phyloP scores from a whole-genome alignment of 225 moss, liverwort and hornwort genomes.

The Takakia lepidozioides region DNA sequence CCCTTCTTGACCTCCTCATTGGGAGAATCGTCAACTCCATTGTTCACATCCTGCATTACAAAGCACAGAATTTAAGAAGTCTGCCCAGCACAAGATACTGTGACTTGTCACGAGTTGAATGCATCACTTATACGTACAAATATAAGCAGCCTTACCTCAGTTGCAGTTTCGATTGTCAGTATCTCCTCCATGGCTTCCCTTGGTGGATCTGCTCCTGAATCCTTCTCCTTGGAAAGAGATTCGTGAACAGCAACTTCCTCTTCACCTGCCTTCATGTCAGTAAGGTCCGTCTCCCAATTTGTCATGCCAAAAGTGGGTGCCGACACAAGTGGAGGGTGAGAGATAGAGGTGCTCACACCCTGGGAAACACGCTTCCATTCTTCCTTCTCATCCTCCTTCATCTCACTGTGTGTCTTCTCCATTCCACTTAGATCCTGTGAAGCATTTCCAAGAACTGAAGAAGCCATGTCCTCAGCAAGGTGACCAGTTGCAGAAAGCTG shows the following conservation, averaged over 20 bases:
- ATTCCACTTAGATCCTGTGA: conserved; percentile 19
- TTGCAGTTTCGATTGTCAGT: background rate
- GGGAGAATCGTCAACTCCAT: conserved; percentile 15
- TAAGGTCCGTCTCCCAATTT: conserved; percentile 34
- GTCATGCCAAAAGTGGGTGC: conserved; percentile 39
- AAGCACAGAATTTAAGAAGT: no score
- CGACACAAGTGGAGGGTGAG: conserved; percentile 21
- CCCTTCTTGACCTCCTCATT: conserved; percentile 24
- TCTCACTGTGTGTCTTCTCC: conserved; percentile 7
- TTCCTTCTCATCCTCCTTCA: conserved; percentile 22
- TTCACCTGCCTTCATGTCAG: conserved; percentile 10
- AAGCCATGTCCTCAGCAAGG: conserved; percentile 65
- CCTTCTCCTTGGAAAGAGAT: conserved; percentile 6
- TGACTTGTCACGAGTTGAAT: no score
- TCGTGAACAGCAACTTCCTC: conserved; percentile 2
- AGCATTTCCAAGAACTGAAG: conserved; percentile 38
- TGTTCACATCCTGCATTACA: conserved; percentile 33
- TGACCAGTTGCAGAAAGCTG: conserved; percentile 41
- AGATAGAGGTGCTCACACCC: conserved; percentile 16
- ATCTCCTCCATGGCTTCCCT: conserved; percentile 12
- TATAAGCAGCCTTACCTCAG: conserved; percentile 5
- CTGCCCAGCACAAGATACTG: no score
- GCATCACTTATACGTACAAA: no score
- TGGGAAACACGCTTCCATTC: conserved; percentile 22
- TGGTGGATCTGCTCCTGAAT: conserved; percentile 1